Conservation (phyloP, 2,329 filamentous ascomycete genomes). For the Rugonectria rugulosa region DNA sequence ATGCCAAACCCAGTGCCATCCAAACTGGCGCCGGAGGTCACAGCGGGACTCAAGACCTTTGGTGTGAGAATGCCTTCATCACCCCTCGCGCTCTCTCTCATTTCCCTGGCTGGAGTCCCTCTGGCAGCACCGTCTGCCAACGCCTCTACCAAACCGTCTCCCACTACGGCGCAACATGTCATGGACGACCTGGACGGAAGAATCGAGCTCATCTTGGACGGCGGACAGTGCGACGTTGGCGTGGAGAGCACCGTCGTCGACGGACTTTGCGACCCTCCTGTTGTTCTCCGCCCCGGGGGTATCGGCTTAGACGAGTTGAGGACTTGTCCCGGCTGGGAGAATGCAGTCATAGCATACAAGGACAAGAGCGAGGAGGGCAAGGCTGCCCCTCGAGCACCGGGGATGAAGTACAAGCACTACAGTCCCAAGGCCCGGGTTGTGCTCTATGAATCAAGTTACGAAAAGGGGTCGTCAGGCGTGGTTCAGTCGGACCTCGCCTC, state of each 20-base stretch:
- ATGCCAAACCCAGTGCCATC: constrained; percentile 77
- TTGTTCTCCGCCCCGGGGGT: constrained; percentile 85
- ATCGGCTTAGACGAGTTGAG: constrained; percentile 83
- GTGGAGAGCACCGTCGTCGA: constrained; percentile 98
- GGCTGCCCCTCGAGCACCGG: constrained; percentile 79
- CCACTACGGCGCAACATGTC: constrained; percentile 90
- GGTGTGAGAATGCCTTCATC: constrained; percentile 90
- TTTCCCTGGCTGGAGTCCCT: constrained; percentile 77
- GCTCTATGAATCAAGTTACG: constrained; percentile 72
- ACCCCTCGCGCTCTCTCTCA: constrained; percentile 85
- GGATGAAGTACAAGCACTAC: constrained; percentile 99
- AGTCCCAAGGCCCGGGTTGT: constrained; percentile 88
- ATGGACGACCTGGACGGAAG: constrained; percentile 81
- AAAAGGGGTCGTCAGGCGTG: constrained; percentile 46
- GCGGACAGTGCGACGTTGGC: constrained; percentile 84
- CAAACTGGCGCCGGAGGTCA: constrained; percentile 87
- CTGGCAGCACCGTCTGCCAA: constrained; percentile 94
- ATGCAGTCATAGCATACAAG: constrained; percentile 78
- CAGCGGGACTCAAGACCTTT: constrained; percentile 83
- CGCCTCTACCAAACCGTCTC: constrained; percentile 90
- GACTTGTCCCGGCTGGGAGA: constrained; percentile 80
- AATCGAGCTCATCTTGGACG: constrained; percentile 88
- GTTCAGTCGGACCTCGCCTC: constrained; percentile 44
- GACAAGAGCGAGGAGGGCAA: constrained; percentile 74
- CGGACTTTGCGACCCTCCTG: constrained; percentile 81